Conservation (phyloP, 1,284 basidiomycete species). For the Erythrobasidium hasegawianum region DNA sequence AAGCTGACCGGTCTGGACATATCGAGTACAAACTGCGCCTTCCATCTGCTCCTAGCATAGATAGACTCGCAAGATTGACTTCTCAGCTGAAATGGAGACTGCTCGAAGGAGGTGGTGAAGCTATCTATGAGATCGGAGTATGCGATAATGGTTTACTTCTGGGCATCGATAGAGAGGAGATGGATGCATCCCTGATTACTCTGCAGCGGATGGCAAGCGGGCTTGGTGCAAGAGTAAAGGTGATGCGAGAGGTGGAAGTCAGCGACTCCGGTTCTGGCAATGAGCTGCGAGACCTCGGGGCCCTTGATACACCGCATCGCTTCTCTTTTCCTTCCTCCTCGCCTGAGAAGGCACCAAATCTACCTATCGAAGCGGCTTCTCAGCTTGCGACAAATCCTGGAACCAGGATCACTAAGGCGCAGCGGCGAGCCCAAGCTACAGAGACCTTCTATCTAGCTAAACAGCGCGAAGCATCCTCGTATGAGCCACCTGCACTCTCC, state of each 20-base stretch:
- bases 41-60: slow-evolving; percentile 65
- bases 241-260: slow-evolving; percentile 16
- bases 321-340: no score
- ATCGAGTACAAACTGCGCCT: slow-evolving; percentile 82
- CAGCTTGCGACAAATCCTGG: no score
- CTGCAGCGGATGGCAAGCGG: slow-evolving; percentile 88
- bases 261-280: neutral
- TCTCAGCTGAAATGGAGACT: slow-evolving; percentile 94
- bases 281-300: no score
- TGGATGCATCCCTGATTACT: slow-evolving; percentile 73
- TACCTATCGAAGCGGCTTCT: no score
- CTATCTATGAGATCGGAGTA: slow-evolving; percentile 88
- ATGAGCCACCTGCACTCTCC: no score
- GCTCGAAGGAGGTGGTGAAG: slow-evolving; percentile 76
- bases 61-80: slow-evolving; percentile 60
- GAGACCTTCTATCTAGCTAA: no score
- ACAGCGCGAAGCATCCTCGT: no score
- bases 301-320: no score
- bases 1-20: slow-evolving; percentile 30
- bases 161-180: slow-evolving; percentile 67
- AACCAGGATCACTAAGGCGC: no score
- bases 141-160: slow-evolving; percentile 76
- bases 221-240: slow-evolving; percentile 60
- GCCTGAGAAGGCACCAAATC: no score
- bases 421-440: no score